Percentiles rank a stretch among this genome's conserved stretches.
Evolutionary conservation across 2,329 filamentous ascomycete species (phyloP).

Genomic region (Cercospora sp.): DNA sequence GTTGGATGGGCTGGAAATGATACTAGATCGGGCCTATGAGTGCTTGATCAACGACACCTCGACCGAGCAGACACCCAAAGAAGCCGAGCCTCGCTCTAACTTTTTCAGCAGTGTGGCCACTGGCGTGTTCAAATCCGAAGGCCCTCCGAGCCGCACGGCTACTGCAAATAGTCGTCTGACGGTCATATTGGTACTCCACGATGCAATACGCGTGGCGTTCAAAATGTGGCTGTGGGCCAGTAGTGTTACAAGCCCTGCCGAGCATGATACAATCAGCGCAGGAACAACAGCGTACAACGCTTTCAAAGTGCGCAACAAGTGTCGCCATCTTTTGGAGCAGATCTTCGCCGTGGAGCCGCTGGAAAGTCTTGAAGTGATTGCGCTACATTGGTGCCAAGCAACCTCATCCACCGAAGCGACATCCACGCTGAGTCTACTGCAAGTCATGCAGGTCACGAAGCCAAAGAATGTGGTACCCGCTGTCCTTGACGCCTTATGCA

Average conservation of each 20-base stretch:
- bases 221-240: constrained; percentile 92
- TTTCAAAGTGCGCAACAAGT: constrained; percentile 83
- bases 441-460: constrained; percentile 85
- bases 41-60: constrained; percentile 75
- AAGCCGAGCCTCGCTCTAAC: constrained; percentile 71
- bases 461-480: constrained; percentile 91
- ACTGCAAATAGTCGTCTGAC: constrained; percentile 94
- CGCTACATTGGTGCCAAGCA: constrained; percentile 73
- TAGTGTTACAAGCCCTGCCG: constrained; percentile 57
- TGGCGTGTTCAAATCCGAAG: constrained; percentile 80
- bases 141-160: constrained; percentile 66
- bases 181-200: constrained; percentile 93
- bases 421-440: constrained; percentile 80
- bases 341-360: constrained; percentile 88
- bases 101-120: constrained; percentile 96
- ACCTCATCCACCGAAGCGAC: constrained; percentile 41
- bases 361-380: constrained; percentile 88
- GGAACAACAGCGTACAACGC: constrained; percentile 88
- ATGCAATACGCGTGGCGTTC: constrained; percentile 89
- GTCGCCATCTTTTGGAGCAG: constrained; percentile 84
- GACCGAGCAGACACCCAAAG: constrained; percentile 67
- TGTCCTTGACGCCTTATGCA: constrained; percentile 94
- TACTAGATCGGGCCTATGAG: constrained; percentile 83
- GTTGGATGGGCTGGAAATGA: constrained; percentile 88
- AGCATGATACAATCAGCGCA: constrained; percentile 65